Evolutionary conservation across 2,329 filamentous ascomycete genomes (phyloP).

Genomic region (Dissoconium aciculare): DNA sequence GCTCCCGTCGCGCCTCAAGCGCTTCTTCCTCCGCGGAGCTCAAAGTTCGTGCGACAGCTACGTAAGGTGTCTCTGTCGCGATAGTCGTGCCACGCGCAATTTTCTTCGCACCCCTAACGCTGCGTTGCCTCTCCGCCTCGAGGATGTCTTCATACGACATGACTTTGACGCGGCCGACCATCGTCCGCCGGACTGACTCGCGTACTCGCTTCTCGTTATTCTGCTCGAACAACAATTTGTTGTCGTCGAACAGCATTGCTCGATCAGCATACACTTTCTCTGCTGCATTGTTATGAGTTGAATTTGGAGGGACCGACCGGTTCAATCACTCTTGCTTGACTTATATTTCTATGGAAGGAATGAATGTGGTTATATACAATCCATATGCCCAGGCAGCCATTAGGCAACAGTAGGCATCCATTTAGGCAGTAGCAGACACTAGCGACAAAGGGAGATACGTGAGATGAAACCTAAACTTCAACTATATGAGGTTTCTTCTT

Average conservation of each 20-base stretch:
- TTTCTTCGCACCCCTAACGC: not conserved
- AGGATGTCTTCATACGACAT: constrained; percentile 4
- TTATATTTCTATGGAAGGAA: too few relatives aligned
- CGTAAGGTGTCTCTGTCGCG: too few relatives aligned
- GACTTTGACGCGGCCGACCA: constrained; percentile 10
- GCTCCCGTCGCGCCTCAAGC: constrained; percentile 1
- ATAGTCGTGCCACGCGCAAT: too few relatives aligned
- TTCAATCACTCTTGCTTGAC: too few relatives aligned
- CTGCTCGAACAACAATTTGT: constrained; percentile 1
- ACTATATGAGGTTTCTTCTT: too few relatives aligned
- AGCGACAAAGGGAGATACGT: too few relatives aligned
- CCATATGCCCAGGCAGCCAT: too few relatives aligned
- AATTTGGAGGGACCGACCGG: too few relatives aligned
- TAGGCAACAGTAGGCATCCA: too few relatives aligned
- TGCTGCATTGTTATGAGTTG: constrained; percentile 17
- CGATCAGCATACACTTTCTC: constrained; percentile 11
- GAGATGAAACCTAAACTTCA: too few relatives aligned
- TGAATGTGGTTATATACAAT: too few relatives aligned
- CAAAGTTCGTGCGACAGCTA: not conserved
- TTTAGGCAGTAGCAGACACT: too few relatives aligned
- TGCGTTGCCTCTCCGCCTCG: not conserved
- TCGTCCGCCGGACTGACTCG: constrained; percentile 2
- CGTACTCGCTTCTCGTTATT: constrained; percentile 6
- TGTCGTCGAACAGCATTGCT: constrained; percentile 5
- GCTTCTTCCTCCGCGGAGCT: not conserved